Conservation (phyloP, 306 rosid genomes). For the Cucurbita ficifolia region DNA sequence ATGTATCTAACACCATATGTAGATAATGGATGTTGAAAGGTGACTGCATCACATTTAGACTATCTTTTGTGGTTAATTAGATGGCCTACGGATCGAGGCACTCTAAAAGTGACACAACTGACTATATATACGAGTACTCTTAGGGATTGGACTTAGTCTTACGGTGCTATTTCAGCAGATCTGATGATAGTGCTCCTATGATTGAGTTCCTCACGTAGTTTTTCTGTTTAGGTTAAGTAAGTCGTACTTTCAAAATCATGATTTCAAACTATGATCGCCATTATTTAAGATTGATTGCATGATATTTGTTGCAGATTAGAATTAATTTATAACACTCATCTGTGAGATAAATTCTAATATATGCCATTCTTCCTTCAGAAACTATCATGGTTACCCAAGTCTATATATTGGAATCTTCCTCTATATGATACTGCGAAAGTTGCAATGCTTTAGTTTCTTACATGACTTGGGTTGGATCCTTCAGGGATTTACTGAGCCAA, state of each 20-base stretch:
- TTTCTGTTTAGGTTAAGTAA: not conserved
- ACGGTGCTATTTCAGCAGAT: not conserved
- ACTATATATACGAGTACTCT: not conserved
- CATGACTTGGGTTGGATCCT: slow-evolving; percentile 12
- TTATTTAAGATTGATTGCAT: not conserved
- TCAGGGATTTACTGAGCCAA: slow-evolving; percentile 97
- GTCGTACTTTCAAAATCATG: not conserved
- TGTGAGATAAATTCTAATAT: slow-evolving; percentile 8
- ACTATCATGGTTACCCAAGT: slow-evolving; percentile 87
- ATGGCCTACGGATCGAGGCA: not conserved
- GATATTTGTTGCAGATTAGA: not conserved
- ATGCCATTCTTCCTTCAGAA: slow-evolving; percentile 31
- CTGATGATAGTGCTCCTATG: not conserved
- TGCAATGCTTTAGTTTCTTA: slow-evolving; percentile 1
- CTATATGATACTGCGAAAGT: not conserved
- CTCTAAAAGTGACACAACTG: not conserved
- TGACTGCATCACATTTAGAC: not conserved
- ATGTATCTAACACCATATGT: not conserved
- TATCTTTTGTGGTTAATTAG: not conserved
- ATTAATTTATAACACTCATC: not conserved
- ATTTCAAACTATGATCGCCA: not conserved
- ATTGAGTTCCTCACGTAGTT: not conserved
- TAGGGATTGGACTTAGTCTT: not conserved
- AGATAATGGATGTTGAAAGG: not conserved
- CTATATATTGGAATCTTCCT: slow-evolving; percentile 62